phyloP scores from a whole-genome alignment of 2,329 filamentous ascomycete genomes.

The Nothophoma quercina region DNA sequence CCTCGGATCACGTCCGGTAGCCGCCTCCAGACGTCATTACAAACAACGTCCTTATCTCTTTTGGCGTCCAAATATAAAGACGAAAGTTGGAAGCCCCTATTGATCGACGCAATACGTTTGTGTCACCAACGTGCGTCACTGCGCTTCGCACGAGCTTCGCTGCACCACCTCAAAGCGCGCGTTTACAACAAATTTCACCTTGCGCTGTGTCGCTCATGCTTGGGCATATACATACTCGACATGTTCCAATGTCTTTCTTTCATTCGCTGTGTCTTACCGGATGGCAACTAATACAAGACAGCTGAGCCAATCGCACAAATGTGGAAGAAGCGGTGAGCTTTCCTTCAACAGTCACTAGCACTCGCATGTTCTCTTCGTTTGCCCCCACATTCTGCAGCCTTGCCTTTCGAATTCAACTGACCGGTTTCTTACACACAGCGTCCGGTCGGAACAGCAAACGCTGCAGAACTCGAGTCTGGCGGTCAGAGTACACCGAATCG shows the following conservation, averaged over 20 bases:
- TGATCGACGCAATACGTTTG: neutral
- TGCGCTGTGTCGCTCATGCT: slow-evolving; percentile 13
- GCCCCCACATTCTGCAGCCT: neutral
- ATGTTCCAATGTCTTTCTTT: neutral
- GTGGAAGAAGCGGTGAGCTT: slow-evolving; percentile 15
- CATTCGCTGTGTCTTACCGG: slow-evolving; percentile 2
- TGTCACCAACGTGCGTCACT: slow-evolving; percentile 12
- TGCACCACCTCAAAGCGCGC: neutral
- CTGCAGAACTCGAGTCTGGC: neutral
- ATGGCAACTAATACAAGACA: neutral
- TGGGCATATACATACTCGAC: neutral
- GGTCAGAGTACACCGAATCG: neutral
- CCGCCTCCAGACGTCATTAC: neutral
- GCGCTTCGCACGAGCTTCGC: slow-evolving; percentile 9
- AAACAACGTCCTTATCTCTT: neutral
- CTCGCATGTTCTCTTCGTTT: neutral
- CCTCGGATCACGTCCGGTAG: neutral
- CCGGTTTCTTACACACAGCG: slow-evolving; percentile 16
- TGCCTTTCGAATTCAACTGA: neutral
- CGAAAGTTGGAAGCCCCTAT: too few species aligned
- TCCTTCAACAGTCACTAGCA: neutral
- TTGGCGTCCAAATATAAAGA: neutral
- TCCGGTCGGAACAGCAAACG: neutral
- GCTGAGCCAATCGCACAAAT: neutral
- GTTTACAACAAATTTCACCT: slow-evolving; percentile 1